Conservation (phyloP, 2,329 filamentous ascomycete species). For the Bipolaris bicolor region DNA sequence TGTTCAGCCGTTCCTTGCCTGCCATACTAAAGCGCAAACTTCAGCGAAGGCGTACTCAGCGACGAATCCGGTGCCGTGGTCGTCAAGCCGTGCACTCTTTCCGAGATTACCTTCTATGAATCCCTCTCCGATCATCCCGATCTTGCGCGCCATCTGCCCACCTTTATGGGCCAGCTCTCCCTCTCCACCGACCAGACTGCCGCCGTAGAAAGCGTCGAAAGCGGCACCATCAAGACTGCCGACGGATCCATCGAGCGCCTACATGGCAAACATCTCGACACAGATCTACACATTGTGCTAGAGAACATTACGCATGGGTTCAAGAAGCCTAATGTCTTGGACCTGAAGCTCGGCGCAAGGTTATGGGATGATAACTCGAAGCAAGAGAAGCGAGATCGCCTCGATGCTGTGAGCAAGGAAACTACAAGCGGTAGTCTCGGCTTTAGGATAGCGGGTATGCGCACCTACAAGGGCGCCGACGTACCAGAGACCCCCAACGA, state of each 20-base stretch:
- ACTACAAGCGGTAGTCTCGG: constrained; percentile 67
- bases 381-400: constrained; percentile 61
- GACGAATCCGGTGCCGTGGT: constrained; percentile 83
- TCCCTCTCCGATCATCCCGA: constrained; percentile 70
- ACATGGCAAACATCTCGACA: constrained; percentile 70
- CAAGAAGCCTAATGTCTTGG: constrained; percentile 84
- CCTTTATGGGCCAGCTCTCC: constrained; percentile 78
- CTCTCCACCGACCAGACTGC: constrained; percentile 52
- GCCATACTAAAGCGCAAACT: constrained; percentile 9
- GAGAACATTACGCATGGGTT: constrained; percentile 85
- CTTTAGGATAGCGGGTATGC: constrained; percentile 70
- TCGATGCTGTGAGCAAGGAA: constrained; percentile 64
- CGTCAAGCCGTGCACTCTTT: constrained; percentile 88
- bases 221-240: constrained; percentile 37
- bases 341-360: constrained; percentile 86
- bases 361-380: constrained; percentile 79
- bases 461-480: constrained; percentile 56
- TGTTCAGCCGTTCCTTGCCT: constrained; percentile 1
- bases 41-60: constrained; percentile 86
- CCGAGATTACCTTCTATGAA: constrained; percentile 91
- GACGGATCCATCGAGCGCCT: constrained; percentile 47
- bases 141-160: constrained; percentile 81
- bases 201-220: constrained; percentile 26
- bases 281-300: constrained; percentile 80
- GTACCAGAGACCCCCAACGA: constrained; percentile 30